Percentiles rank a stretch among this genome's conserved stretches.
Conservation (phyloP, 1,139 yeast genomes). For the Suhomyces yuchorum region DNA sequence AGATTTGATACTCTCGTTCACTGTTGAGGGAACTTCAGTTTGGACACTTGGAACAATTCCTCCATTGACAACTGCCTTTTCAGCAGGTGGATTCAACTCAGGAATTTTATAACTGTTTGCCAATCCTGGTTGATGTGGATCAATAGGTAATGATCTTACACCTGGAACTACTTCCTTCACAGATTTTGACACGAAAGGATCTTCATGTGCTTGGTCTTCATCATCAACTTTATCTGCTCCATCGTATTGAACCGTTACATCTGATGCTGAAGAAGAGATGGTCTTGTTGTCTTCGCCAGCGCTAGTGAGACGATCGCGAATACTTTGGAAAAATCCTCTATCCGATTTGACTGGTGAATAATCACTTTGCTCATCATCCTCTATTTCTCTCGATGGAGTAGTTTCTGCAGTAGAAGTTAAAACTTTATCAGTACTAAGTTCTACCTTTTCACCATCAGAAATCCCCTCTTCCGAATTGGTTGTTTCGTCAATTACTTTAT, state of each 20-base stretch:
- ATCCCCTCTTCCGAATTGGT: slow-evolving; percentile 17
- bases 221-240: slow-evolving; percentile 1
- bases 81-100: not conserved
- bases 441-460: slow-evolving; percentile 25
- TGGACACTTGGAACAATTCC: too few species aligned
- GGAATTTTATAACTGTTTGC: slow-evolving; percentile 3
- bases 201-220: slow-evolving; percentile 1
- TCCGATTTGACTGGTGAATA: slow-evolving; percentile 15
- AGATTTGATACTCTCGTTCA: too few species aligned
- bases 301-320: slow-evolving; percentile 22
- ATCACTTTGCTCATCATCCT: slow-evolving; percentile 18
- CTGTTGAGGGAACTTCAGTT: too few species aligned
- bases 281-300: slow-evolving; percentile 13
- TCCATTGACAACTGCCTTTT: not conserved
- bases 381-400: slow-evolving; percentile 31
- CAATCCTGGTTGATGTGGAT: slow-evolving; percentile 8
- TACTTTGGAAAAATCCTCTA: slow-evolving; percentile 23
- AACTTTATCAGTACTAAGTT: slow-evolving; percentile 20
- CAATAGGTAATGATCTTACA: slow-evolving; percentile 11
- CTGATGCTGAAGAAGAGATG: slow-evolving; percentile 25
- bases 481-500: slow-evolving; percentile 14
- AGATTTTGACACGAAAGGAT: not conserved
- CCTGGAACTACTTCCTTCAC: slow-evolving; percentile 7
- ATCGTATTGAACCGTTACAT: slow-evolving; percentile 22
- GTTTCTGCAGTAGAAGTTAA: slow-evolving; percentile 34